Percentiles rank a stretch among this genome's conserved stretches.
Evolutionary conservation across 345 rosid genomes (phyloP).

Genomic region (Ceriops decandra): DNA sequence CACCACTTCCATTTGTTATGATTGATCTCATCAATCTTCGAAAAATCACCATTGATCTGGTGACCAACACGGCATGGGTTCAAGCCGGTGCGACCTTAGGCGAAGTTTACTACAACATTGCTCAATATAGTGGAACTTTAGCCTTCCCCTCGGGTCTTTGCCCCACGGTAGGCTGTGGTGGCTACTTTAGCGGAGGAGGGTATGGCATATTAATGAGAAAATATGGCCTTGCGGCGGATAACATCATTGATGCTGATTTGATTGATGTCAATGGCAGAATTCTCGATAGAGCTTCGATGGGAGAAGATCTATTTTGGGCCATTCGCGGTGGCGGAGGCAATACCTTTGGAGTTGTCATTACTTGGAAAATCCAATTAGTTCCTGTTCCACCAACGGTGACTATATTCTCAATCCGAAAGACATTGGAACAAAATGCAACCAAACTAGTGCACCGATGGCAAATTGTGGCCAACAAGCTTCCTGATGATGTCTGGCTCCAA

Average conservation of each 20-base stretch:
- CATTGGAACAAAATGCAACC: conserved; percentile 8
- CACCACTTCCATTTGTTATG: conserved; percentile 1
- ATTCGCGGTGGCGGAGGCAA: conserved; percentile 23
- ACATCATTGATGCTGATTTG: conserved; percentile 9
- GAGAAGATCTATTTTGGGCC: conserved; percentile 27
- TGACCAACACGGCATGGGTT: conserved; percentile 14
- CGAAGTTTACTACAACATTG: conserved; percentile 16
- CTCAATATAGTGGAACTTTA: conserved; percentile 12
- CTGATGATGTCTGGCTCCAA: conserved; percentile 2
- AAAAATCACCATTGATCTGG: background rate
- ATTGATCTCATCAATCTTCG: conserved; percentile 20
- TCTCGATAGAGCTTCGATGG: conserved; percentile 17
- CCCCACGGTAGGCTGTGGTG: conserved; percentile 20
- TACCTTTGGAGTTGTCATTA: conserved; percentile 16
- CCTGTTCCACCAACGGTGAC: conserved; percentile 9
- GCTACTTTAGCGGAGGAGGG: conserved; percentile 19
- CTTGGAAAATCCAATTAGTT: conserved; percentile 12
- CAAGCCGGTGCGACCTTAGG: conserved; percentile 20
- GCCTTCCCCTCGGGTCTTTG: conserved; percentile 19
- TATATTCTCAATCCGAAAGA: conserved; percentile 10
- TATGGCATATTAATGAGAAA: conserved; percentile 18
- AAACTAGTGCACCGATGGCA: conserved; percentile 21
- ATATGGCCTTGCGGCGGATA: conserved; percentile 16
- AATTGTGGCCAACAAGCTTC: background rate
- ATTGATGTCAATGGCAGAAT: conserved; percentile 10